Percentiles rank a stretch among this genome's conserved stretches.
Conservation (phyloP, 352 stramenopile genomes). For the Phytopythium sindhum region DNA sequence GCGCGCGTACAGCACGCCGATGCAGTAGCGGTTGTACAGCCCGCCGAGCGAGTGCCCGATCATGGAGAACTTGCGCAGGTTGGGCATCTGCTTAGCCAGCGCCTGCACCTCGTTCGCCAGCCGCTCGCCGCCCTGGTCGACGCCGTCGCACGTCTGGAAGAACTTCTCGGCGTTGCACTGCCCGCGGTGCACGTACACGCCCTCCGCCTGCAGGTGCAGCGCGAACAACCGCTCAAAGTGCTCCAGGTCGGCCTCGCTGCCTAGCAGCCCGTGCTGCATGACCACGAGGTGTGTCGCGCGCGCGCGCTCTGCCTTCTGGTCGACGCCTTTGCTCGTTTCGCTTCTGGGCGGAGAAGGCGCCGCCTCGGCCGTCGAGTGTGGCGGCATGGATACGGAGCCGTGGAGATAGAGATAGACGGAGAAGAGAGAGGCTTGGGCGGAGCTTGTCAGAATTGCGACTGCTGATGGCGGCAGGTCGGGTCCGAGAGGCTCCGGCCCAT, state of each 20-base stretch:
- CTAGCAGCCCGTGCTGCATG: slow-evolving; percentile 67
- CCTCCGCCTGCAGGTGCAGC: slow-evolving; percentile 39
- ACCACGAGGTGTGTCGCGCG: slow-evolving; percentile 59
- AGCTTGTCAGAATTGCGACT: background rate
- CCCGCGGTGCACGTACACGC: slow-evolving; percentile 40
- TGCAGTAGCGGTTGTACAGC: slow-evolving; percentile 76
- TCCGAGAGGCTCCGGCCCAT: too few species aligned
- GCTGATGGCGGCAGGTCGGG: too few species aligned
- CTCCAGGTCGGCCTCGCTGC: slow-evolving; percentile 58
- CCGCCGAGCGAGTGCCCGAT: slow-evolving; percentile 77
- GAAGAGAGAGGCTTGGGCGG: background rate
- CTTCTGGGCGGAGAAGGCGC: background rate
- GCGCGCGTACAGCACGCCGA: slow-evolving; percentile 55
- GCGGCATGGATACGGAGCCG: background rate
- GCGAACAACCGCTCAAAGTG: slow-evolving; percentile 55
- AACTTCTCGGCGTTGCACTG: slow-evolving; percentile 51
- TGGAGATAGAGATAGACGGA: background rate
- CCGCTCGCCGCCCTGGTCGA: slow-evolving; percentile 59
- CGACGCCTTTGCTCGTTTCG: background rate
- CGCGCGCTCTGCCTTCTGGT: slow-evolving; percentile 2
- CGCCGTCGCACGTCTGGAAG: slow-evolving; percentile 78
- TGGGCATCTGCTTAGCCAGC: slow-evolving; percentile 53
- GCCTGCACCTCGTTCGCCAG: slow-evolving; percentile 66
- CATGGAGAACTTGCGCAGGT: slow-evolving; percentile 65
- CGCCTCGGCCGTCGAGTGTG: background rate